Evolutionary conservation across 2,329 filamentous ascomycete genomes (phyloP).

Genomic region (Aspergillus sp.): DNA sequence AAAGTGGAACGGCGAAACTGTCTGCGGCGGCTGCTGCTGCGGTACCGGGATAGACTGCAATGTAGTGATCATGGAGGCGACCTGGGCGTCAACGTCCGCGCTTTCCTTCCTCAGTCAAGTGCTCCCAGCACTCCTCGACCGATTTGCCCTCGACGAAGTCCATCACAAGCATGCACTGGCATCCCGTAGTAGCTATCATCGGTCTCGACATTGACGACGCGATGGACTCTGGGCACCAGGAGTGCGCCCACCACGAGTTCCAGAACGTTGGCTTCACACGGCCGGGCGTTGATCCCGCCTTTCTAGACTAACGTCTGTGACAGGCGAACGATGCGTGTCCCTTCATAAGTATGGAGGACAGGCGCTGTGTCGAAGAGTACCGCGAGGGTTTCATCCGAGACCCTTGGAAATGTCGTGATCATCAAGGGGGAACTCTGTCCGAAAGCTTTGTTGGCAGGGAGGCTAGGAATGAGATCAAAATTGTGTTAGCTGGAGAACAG

Average conservation of each 20-base stretch:
- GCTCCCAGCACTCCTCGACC: conserved; percentile 8
- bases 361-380: no score
- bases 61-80: conserved; percentile 9
- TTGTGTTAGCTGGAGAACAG: no score
- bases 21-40: conserved; percentile 5
- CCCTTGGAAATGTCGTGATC: no score
- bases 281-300: conserved; percentile 5
- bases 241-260: conserved; percentile 5
- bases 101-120: conserved; percentile 6
- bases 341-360: no score
- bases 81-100: conserved; percentile 8
- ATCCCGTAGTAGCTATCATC: conserved; percentile 6
- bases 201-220: conserved; percentile 7
- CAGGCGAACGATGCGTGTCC: no score
- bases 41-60: conserved; percentile 8
- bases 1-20: conserved; percentile 8
- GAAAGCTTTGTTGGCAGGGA: no score
- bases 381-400: no score
- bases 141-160: conserved; percentile 8
- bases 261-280: conserved; percentile 9
- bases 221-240: conserved; percentile 7
- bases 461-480: no score
- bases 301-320: no score
- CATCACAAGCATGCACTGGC: conserved; percentile 8
- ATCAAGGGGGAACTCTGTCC: no score